Conservation (phyloP, 257 asterid species). For the Plantago elongata region DNA sequence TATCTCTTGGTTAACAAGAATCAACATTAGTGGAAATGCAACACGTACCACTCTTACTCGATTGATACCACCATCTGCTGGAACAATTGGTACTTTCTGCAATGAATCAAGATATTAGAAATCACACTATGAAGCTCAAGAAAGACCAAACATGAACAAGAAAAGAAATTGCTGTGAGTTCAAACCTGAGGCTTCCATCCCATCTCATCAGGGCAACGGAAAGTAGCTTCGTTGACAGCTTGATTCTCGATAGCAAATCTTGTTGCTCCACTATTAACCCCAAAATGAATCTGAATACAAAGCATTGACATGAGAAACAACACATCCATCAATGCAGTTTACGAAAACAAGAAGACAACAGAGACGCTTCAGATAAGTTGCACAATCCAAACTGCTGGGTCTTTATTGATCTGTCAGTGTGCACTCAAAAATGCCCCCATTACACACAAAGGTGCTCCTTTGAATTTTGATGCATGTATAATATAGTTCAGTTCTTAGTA, state of each 20-base stretch:
- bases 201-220: slow-evolving; percentile 98
- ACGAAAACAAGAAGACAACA: too few species aligned
- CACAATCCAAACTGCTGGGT: too few species aligned
- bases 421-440: too few species aligned
- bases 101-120: slow-evolving; percentile 17
- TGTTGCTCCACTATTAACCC: slow-evolving; percentile 95
- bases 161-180: neutral
- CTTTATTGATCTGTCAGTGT: too few species aligned
- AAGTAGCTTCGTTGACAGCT: slow-evolving; percentile 95
- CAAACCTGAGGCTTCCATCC: slow-evolving; percentile 99
- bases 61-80: slow-evolving; percentile 50
- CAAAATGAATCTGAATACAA: slow-evolving; percentile 73
- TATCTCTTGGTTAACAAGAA: neutral
- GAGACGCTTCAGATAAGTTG: too few species aligned
- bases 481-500: too few species aligned
- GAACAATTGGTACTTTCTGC: slow-evolving; percentile 67
- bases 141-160: neutral
- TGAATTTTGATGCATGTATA: too few species aligned
- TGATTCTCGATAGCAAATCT: slow-evolving; percentile 88
- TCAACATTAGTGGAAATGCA: neutral
- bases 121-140: neutral
- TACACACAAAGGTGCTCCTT: too few species aligned
- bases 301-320: slow-evolving; percentile 18
- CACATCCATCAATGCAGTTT: slow-evolving; percentile 2
- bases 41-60: slow-evolving; percentile 56